Base-by-base conservation (phyloP, 306 rosid species). In the Cicer pinnatifidum region DNA sequence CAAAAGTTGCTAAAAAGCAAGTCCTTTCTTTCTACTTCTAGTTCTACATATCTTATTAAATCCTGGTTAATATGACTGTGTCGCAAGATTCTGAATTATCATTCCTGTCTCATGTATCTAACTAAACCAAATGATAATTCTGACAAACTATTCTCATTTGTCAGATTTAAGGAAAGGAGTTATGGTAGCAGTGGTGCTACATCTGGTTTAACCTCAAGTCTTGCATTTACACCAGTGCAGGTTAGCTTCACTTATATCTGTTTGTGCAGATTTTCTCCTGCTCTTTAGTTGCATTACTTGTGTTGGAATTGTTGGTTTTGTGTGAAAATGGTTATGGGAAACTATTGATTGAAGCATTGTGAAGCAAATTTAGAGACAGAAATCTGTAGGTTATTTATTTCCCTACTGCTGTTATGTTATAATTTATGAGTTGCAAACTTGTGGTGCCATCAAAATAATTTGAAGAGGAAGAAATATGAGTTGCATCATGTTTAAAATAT, bases 151-250 rank as follows among this genome's bases (percentile, higher is more conserved):
- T 56, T 35, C 64, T 58, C 50, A 69, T 39, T 67, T 78, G 51
- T 60, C 88, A 93, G 98, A 84, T 92, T 92, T 76, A 92, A 92
- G 92, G 98, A 87, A 77, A 92, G 69, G 86, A 9, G 43, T 1
- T 88, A 82, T 69, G 98, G 98, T 75, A 89, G 95, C 70, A 85
- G 97, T 78, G 98, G 98, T 76, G 98, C 95, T 64, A 87, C 96
- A 20, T 90, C 98, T 63, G 96, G 95, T 78, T 82, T 90, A 82
- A 88, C 95, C 15, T 90, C 95, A 67, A 92, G 98, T 83, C 84
- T 90, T 62, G 98, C 98, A 48, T 92, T 89, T 82, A 92, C 97
- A n/a, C 97, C 98, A 11, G 98, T 92, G 79, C 98, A 92, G 91
- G 98, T 92, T 61, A 20, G 85, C 50, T 8, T 53, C 38, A 33